phyloP scores from a whole-genome alignment of 306 rosid species.

The Rosa persica region DNA sequence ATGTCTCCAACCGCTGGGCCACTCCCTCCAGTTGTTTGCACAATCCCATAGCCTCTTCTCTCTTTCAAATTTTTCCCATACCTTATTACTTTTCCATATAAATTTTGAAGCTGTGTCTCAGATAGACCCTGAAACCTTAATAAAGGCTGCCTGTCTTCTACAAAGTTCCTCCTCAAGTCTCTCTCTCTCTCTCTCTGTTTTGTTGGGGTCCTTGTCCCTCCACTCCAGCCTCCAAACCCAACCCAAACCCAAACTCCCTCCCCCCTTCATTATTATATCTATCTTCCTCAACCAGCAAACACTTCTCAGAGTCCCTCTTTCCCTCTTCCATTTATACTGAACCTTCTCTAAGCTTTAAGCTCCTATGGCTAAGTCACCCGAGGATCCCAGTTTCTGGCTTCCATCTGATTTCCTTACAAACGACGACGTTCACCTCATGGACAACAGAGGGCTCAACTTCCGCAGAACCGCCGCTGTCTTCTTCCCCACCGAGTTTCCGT shows the following conservation, averaged over 20 bases:
- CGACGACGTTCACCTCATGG: conserved; percentile 21
- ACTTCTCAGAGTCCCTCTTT: neutral
- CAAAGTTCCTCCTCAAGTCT: conserved; percentile 36
- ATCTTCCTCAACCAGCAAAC: conserved; percentile 54
- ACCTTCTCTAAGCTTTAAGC: neutral
- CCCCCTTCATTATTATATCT: conserved; percentile 56
- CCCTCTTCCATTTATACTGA: neutral
- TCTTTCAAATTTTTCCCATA: neutral
- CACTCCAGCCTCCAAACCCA: conserved; percentile 36
- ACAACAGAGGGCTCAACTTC: conserved; percentile 2
- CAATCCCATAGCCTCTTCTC: conserved; percentile 5
- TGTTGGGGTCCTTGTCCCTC: conserved; percentile 46
- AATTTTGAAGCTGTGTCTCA: conserved; percentile 30
- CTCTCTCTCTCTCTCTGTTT: conserved; percentile 1
- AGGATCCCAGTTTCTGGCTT: conserved; percentile 42
- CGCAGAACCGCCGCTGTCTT: neutral
- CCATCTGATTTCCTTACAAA: conserved; percentile 33
- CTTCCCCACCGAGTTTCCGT: conserved; percentile 73
- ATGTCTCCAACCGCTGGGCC: conserved; percentile 57
- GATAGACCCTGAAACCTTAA: conserved; percentile 67
- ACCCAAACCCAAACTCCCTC: conserved; percentile 38
- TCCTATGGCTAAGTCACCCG: conserved; percentile 34
- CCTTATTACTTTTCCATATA: conserved; percentile 6
- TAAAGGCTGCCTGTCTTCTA: conserved; percentile 65
- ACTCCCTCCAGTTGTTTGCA: conserved; percentile 43